These are phyloP conservation scores for Vitis rotundifolia DNA, from an alignment of 164 flowering plant species.

Conservation along the genomic window DNA sequence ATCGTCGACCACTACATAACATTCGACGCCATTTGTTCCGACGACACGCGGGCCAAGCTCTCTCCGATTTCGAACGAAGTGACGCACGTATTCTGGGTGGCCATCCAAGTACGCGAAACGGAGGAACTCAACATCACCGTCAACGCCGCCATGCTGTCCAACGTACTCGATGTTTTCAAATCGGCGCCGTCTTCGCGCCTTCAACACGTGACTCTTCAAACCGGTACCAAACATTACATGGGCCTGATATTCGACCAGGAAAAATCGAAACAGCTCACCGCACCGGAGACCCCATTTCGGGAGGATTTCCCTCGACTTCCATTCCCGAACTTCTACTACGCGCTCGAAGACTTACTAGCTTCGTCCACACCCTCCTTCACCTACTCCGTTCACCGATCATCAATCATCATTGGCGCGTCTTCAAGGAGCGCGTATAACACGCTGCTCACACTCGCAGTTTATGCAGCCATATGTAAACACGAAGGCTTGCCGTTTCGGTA, in stretches of 20 bases:
- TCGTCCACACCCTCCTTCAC: conserved; percentile 19
- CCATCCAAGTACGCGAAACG: conserved; percentile 13
- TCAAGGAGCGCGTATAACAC: conserved; percentile 22
- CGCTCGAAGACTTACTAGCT: conserved; percentile 27
- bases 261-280: not conserved
- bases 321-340: conserved; percentile 33
- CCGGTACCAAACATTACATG: conserved; percentile 49
- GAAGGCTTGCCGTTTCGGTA: conserved; percentile 28
- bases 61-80: conserved; percentile 20
- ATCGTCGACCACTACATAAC: conserved; percentile 23
- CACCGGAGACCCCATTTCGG: conserved; percentile 23
- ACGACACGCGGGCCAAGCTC: conserved; percentile 21
- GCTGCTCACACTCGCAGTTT: conserved; percentile 21
- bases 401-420: conserved; percentile 32
- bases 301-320: conserved; percentile 28
- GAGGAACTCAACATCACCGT: conserved; percentile 19
- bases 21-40: conserved; percentile 22
- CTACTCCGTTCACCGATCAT: conserved; percentile 37
- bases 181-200: conserved; percentile 9
- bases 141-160: conserved; percentile 29
- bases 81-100: conserved; percentile 47
- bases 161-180: conserved; percentile 31
- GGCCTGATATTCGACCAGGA: conserved; percentile 30
- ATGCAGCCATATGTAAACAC: conserved; percentile 25
- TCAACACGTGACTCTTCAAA: conserved; percentile 35